Evolutionary conservation across 805 yeast genomes (phyloP), one percentile per base, ranked within the genome.

Genomic region (Lipomyces japonicus): DNA sequence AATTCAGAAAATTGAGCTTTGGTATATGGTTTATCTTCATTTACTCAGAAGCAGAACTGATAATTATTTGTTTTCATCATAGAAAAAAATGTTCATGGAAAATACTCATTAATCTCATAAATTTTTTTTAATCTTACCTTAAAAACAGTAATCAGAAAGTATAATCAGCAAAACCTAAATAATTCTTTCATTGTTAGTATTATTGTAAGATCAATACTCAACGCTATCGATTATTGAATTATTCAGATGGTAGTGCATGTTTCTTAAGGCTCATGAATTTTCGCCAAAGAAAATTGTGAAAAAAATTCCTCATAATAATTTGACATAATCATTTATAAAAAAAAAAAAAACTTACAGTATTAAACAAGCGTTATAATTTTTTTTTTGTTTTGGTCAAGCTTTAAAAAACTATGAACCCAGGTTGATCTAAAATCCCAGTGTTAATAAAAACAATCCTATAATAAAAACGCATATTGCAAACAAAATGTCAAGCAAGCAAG

Each of bases 241-340:
- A 61, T 65, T 86, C 95, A 87, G 95, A 84, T 87, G 96, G 96
- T 87, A 95, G 87, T 87, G 96, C 96, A 87, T 87, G 96, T 80
- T 72, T 78, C 82, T 86, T 85, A 71, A 71, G 84, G 93, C 82
- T 81, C 93, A 86, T 76, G 75, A 67, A 69, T 28, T 30, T 65
- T 77, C 78, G 54, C 65, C 64, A 59, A 62, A 58, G 64, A 50
- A 44, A 37, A 49, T 53, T 64, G 65, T 59, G 66, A 60, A 53
- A 50, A 55, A 43, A 42, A 53, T 58, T 65, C 61, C 55, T 62
- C 61, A 57, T 48, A 36, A 51, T 55, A 41, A 42, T 24, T 25
- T 37, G 45, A 12, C 39, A 44, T 35, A 42, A 44, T 24, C 30
- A 44, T 40, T 22, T 12, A 4, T 10, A 25, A 19, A 37, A 19